Percentiles rank a stretch among this genome's conserved stretches.
Conservation (phyloP, 2,329 filamentous ascomycete genomes). For the Diaporthe ilicicola region DNA sequence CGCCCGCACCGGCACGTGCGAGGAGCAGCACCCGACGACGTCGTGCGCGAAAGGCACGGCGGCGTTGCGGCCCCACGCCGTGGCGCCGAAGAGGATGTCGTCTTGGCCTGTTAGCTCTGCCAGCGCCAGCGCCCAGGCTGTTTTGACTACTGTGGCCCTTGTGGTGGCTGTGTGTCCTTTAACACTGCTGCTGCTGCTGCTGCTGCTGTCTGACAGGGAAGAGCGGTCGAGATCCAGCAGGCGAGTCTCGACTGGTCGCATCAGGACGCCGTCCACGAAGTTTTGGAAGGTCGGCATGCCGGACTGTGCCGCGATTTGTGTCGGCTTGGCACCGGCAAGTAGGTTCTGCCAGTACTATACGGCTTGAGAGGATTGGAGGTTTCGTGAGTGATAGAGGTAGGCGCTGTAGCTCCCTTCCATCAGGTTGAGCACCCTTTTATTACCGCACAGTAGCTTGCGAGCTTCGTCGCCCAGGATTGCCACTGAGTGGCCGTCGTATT, state of each 20-base stretch:
- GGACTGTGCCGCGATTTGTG: not conserved
- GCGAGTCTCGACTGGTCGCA: not conserved
- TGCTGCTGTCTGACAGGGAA: not conserved
- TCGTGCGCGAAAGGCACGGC: not conserved
- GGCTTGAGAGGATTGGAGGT: not conserved
- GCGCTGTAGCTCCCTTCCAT: not conserved
- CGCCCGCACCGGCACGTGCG: not conserved
- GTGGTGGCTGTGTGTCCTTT: too few relatives aligned
- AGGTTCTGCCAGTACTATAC: not conserved
- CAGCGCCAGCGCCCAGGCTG: constrained; percentile 5
- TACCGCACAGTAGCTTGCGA: not conserved
- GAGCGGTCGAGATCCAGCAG: not conserved
- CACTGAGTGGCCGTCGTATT: not conserved
- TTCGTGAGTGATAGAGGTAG: not conserved
- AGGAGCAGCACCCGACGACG: not conserved
- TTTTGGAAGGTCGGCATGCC: not conserved
- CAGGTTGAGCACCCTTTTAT: not conserved
- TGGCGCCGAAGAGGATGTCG: constrained; percentile 13
- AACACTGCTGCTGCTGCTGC: too few relatives aligned
- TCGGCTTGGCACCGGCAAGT: not conserved
- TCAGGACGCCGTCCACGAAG: not conserved
- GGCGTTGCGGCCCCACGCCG: constrained; percentile 15
- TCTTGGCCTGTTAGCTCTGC: not conserved
- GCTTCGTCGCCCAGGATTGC: not conserved
- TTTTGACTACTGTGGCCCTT: not conserved